These are phyloP conservation scores for Agroathelia rolfsii DNA, from an alignment of 1,284 basidiomycete genomes.

Conservation along the genomic window DNA sequence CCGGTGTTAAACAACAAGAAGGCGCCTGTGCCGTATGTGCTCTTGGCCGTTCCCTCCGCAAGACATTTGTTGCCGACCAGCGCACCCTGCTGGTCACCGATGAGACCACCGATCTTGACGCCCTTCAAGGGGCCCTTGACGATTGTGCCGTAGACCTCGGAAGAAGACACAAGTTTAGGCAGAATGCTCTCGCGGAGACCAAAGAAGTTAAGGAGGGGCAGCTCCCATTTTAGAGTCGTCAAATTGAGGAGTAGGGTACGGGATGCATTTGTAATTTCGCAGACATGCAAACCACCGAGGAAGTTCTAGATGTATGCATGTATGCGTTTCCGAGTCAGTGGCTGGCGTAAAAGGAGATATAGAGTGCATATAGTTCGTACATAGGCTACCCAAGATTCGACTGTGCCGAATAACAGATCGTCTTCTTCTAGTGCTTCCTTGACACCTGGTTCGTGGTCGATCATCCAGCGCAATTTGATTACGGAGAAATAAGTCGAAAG, in stretches of 20 bases:
- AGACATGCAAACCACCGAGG: constrained; percentile 86
- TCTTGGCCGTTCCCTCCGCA: constrained; percentile 79
- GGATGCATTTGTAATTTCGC: constrained; percentile 95
- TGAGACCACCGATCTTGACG: constrained; percentile 81
- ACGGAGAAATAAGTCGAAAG: constrained; percentile 96
- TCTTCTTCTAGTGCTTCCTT: constrained; percentile 73
- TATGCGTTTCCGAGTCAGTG: no score
- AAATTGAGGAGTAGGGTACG: constrained; percentile 90
- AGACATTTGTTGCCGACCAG: constrained; percentile 95
- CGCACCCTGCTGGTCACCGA: constrained; percentile 96
- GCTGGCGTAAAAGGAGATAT: constrained; percentile 8
- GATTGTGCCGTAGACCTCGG: constrained; percentile 85
- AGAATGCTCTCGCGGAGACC: constrained; percentile 70
- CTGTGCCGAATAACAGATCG: constrained; percentile 85
- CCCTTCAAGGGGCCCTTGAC: constrained; percentile 62
- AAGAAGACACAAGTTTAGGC: constrained; percentile 84
- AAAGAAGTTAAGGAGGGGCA: constrained; percentile 82
- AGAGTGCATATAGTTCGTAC: constrained; percentile 44
- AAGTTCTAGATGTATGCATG: constrained; percentile 77
- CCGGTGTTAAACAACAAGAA: constrained; percentile 96
- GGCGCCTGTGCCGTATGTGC: constrained; percentile 93
- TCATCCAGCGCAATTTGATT: constrained; percentile 95
- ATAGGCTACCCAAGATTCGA: constrained; percentile 94
- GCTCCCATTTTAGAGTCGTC: constrained; percentile 76
- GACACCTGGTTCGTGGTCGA: constrained; percentile 81